Percentiles rank a stretch among this genome's conserved stretches.
phyloP scores from a whole-genome alignment of 176 grass and related monocot genomes.

The Oryza officinalis region DNA sequence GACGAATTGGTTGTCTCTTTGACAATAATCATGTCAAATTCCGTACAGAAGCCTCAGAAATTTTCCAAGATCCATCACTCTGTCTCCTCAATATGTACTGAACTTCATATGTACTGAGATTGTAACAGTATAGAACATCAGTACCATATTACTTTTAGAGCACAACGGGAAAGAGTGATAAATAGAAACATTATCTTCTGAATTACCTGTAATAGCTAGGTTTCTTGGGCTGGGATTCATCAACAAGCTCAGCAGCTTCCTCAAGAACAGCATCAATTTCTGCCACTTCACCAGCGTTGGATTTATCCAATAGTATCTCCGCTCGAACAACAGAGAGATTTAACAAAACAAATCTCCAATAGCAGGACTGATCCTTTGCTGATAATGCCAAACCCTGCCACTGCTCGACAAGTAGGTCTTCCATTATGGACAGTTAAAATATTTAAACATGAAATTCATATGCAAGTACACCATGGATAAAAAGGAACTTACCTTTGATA shows the following conservation, averaged over 20 bases:
- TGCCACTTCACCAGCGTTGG: constrained; percentile 54
- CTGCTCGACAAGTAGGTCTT: constrained; percentile 42
- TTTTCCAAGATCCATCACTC: constrained; percentile 83
- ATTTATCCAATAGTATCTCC: constrained; percentile 64
- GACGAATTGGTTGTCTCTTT: neutral
- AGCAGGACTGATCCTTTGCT: constrained; percentile 70
- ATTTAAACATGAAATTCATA: neutral
- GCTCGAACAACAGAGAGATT: constrained; percentile 68
- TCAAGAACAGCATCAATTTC: constrained; percentile 85
- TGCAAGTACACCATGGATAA: neutral
- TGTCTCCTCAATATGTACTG: constrained; percentile 71
- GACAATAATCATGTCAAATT: constrained; percentile 51
- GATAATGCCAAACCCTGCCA: constrained; percentile 69
- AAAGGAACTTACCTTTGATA: constrained; percentile 59
- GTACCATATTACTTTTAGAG: neutral
- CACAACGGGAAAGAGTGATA: neutral
- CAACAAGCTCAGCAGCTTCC: constrained; percentile 91
- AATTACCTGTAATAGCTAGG: constrained; percentile 90
- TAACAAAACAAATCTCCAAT: constrained; percentile 91
- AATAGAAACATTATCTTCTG: neutral
- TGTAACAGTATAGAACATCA: constrained; percentile 9
- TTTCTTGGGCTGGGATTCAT: constrained; percentile 71
- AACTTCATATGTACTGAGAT: constrained; percentile 81
- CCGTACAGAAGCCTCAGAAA: constrained; percentile 54
- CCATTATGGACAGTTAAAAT: constrained; percentile 30